Percentiles rank a stretch among this genome's conserved stretches.
Conservation (phyloP, 2,329 filamentous ascomycete genomes). For the Penicillium sp. region DNA sequence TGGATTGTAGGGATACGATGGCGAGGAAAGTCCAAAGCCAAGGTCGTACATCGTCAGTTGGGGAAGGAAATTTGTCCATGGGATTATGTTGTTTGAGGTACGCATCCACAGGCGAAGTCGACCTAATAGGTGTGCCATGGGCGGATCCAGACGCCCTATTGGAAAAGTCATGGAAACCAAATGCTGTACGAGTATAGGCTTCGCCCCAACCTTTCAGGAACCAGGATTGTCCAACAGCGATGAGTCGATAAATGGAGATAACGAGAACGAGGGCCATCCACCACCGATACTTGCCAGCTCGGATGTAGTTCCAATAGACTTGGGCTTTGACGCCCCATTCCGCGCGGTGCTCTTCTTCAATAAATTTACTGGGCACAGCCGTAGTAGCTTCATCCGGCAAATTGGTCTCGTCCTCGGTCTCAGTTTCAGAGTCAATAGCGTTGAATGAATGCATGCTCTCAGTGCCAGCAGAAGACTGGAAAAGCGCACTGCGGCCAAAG, state of each 20-base stretch:
- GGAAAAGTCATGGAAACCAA: conserved; percentile 16
- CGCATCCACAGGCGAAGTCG: conserved; percentile 8
- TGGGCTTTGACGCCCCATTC: conserved; percentile 67
- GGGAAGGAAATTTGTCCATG: conserved; percentile 55
- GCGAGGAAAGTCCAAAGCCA: conserved; percentile 69
- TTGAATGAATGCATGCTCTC: conserved; percentile 25
- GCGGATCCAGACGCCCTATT: conserved; percentile 9
- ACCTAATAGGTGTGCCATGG: conserved; percentile 2
- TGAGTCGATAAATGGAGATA: conserved; percentile 58
- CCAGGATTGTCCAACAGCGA: conserved; percentile 64
- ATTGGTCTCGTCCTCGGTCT: conserved; percentile 24
- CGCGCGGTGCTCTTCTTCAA: conserved; percentile 68
- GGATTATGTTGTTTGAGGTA: conserved; percentile 23
- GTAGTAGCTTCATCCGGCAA: conserved; percentile 45
- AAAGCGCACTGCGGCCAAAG: conserved; percentile 45
- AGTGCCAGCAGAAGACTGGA: conserved; percentile 38
- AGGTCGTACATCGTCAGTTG: conserved; percentile 59
- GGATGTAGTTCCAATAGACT: conserved; percentile 82
- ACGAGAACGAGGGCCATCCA: conserved; percentile 62
- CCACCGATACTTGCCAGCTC: conserved; percentile 67
- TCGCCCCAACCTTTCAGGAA: conserved; percentile 86
- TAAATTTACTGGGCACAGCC: conserved; percentile 65
- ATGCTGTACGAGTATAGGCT: conserved; percentile 49
- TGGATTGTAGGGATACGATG: conserved; percentile 57
- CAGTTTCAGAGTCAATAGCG: conserved; percentile 12